Evolutionary conservation across 495 filamentous ascomycete species (phyloP).

Genomic region (Xylaria castorea): DNA sequence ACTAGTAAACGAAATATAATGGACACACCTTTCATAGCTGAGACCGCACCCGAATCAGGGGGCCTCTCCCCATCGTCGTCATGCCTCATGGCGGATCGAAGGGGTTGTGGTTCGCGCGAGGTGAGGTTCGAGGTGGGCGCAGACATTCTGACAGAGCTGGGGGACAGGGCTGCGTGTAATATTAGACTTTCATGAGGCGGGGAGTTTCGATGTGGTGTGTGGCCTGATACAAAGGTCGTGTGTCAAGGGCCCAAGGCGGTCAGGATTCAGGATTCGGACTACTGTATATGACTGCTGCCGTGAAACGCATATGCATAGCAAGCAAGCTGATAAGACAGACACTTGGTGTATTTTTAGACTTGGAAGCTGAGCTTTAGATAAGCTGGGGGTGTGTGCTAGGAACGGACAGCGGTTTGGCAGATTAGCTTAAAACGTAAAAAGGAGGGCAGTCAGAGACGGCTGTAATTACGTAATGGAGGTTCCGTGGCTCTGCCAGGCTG

Average conservation of each 20-base stretch:
- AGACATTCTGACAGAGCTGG: conserved; percentile 29
- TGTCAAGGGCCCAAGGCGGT: neutral
- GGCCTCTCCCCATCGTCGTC: conserved; percentile 49
- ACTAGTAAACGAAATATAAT: conserved; percentile 15
- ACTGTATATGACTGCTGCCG: neutral
- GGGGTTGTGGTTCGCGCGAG: conserved; percentile 37
- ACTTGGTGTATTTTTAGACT: conserved; percentile 6
- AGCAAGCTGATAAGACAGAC: conserved; percentile 15
- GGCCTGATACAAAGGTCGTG: conserved; percentile 4
- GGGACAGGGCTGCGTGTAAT: neutral
- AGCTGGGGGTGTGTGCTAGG: neutral
- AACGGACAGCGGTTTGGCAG: neutral
- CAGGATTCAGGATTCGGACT: neutral
- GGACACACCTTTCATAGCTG: conserved; percentile 53
- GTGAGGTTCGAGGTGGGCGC: conserved; percentile 34
- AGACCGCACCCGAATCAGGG: conserved; percentile 38
- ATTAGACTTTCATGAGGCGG: neutral
- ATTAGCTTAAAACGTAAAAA: neutral
- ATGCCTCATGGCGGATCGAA: conserved; percentile 52
- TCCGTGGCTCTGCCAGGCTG: neutral
- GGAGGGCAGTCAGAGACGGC: neutral
- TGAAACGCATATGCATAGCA: neutral
- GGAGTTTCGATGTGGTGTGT: neutral
- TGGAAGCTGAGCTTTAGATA: conserved; percentile 9
- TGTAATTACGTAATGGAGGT: conserved; percentile 17